Evolutionary conservation across 805 yeast genomes (phyloP).

Genomic region (Candida manassasensis): DNA sequence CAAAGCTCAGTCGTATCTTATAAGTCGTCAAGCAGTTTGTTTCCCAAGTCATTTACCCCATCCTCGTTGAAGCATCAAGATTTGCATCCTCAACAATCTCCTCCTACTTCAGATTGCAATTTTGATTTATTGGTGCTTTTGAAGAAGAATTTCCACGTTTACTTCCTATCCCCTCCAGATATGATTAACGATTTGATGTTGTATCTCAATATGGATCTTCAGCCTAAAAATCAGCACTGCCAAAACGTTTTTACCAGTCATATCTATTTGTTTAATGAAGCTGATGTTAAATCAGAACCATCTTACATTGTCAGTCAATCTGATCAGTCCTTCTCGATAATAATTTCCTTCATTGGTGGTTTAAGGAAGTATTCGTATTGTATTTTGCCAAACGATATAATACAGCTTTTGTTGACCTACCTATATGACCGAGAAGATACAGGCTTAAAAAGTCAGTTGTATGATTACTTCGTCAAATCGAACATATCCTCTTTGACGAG

Average conservation of each 20-base stretch:
- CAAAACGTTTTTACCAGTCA: conserved; percentile 15
- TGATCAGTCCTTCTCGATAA: conserved; percentile 21
- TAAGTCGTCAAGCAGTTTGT: conserved; percentile 1
- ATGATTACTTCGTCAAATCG: conserved; percentile 14
- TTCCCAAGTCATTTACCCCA: not conserved
- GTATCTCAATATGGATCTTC: conserved; percentile 31
- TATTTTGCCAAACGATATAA: conserved; percentile 27
- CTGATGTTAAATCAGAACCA: conserved; percentile 17
- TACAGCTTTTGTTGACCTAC: conserved; percentile 18
- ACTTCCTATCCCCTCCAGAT: conserved; percentile 32
- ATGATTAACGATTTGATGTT: conserved; percentile 28
- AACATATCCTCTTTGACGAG: conserved; percentile 21
- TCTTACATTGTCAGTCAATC: conserved; percentile 27
- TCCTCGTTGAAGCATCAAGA: not conserved
- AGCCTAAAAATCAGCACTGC: conserved; percentile 18
- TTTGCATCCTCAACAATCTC: conserved; percentile 8
- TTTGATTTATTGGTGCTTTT: conserved; percentile 29
- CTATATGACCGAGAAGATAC: conserved; percentile 14
- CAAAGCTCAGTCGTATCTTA: not conserved
- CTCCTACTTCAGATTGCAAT: conserved; percentile 12
- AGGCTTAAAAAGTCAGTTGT: conserved; percentile 11
- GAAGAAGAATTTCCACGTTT: conserved; percentile 34
- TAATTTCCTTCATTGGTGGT: conserved; percentile 37
- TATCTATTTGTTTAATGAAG: conserved; percentile 19
- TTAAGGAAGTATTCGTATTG: conserved; percentile 37